Evolutionary conservation across 768 basidiomycete species (phyloP).

Genomic region (Xerocomellus amylosporus): DNA sequence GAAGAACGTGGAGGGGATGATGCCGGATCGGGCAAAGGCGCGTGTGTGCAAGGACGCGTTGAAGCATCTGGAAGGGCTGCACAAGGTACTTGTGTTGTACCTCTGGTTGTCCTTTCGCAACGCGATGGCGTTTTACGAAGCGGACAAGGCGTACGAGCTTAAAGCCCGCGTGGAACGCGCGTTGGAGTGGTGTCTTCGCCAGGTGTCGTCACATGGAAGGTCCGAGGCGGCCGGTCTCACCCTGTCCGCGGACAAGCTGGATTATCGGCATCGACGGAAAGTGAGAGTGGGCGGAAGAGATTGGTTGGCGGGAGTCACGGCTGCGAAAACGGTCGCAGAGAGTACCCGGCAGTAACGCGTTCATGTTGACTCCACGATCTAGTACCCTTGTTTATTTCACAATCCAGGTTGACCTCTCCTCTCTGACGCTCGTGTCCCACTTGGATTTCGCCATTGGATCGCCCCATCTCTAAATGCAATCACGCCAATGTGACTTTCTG

Average conservation of each 20-base stretch:
- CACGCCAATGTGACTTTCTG: not conserved
- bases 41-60: constrained; percentile 17
- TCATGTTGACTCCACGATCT: not conserved
- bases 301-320: constrained; percentile 18
- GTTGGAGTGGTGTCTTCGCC: constrained; percentile 60
- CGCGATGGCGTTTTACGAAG: constrained; percentile 63
- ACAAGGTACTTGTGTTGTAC: constrained; percentile 75
- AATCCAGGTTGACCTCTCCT: not conserved
- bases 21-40: constrained; percentile 4
- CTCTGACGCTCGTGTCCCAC: not conserved
- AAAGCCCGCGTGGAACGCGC: constrained; percentile 64
- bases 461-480: no score
- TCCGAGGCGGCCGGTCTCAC: not conserved
- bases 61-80: constrained; percentile 63
- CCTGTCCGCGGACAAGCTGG: constrained; percentile 7
- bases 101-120: constrained; percentile 80
- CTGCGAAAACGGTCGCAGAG: constrained; percentile 20
- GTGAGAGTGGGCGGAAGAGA: constrained; percentile 10
- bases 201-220: constrained; percentile 31
- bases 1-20: constrained; percentile 25
- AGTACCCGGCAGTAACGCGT: constrained; percentile 1
- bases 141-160: constrained; percentile 45
- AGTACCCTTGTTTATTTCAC: constrained; percentile 1
- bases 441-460: not conserved
- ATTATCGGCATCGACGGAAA: constrained; percentile 23